Percentiles rank a stretch among this genome's conserved stretches.
Conservation (phyloP, 495 filamentous ascomycete genomes). For the Rostrohypoxylon terebratum region DNA sequence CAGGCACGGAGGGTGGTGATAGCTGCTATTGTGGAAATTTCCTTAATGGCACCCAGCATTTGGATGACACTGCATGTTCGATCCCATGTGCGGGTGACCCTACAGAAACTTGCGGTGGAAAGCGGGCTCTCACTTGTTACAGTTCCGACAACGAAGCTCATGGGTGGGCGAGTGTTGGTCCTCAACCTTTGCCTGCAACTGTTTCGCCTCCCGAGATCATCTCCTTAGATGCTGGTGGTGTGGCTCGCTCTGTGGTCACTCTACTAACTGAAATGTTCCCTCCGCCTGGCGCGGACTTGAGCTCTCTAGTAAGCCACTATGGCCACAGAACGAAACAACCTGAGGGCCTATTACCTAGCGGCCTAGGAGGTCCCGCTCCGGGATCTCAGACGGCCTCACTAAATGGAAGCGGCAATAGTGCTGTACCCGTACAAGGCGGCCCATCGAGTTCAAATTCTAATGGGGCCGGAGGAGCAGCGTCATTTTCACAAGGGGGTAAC, state of each 20-base stretch:
- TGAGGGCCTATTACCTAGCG: constrained; percentile 38
- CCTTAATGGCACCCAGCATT: constrained; percentile 51
- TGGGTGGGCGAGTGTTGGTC: constrained; percentile 48
- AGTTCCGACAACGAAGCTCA: constrained; percentile 52
- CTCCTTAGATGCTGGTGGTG: constrained; percentile 38
- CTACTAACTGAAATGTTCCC: constrained; percentile 36
- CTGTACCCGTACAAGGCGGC: constrained; percentile 4
- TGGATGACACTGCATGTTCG: constrained; percentile 58
- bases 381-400: constrained; percentile 3
- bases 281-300: constrained; percentile 32
- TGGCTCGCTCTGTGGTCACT: constrained; percentile 42
- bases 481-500: constrained; percentile 8
- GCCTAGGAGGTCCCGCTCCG: constrained; percentile 15
- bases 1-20: constrained; percentile 73
- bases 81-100: constrained; percentile 60
- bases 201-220: constrained; percentile 37
- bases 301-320: constrained; percentile 32
- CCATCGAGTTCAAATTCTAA: constrained; percentile 17
- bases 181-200: constrained; percentile 43
- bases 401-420: neutral
- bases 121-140: constrained; percentile 57
- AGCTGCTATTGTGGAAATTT: constrained; percentile 74
- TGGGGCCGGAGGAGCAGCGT: constrained; percentile 7
- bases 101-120: constrained; percentile 60
- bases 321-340: constrained; percentile 36